These are phyloP conservation scores for Arthrobotrys sphaeroides DNA, from an alignment of 2,329 filamentous ascomycete genomes.

Conservation along the genomic window DNA sequence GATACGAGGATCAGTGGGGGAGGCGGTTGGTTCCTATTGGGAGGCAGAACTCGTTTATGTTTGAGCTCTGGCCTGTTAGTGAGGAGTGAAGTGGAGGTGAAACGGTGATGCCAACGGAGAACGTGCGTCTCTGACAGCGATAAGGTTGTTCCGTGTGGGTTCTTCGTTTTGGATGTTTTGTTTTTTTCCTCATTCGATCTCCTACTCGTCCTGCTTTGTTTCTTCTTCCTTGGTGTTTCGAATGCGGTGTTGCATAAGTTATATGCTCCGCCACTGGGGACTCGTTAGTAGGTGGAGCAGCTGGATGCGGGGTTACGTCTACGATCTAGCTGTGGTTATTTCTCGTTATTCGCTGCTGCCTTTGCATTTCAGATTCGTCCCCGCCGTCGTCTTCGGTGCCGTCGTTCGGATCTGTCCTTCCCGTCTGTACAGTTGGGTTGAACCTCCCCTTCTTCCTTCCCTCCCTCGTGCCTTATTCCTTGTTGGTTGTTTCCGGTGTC, in stretches of 20 bases:
- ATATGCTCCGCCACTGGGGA: conserved; percentile 2
- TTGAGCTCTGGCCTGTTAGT: conserved; percentile 58
- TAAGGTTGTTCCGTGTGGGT: no score
- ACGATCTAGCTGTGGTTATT: neutral
- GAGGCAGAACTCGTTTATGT: conserved; percentile 56
- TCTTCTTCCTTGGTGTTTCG: conserved; percentile 1
- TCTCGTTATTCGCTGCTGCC: neutral
- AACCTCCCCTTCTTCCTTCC: neutral
- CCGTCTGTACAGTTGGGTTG: conserved; percentile 34
- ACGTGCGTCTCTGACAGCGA: neutral
- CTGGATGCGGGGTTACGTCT: neutral
- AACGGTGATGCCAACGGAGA: neutral
- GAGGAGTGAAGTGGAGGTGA: conserved; percentile 34
- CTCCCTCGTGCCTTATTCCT: neutral
- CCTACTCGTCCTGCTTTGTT: no score
- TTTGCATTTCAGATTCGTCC: conserved; percentile 8
- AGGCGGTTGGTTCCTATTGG: conserved; percentile 56
- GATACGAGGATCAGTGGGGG: conserved; percentile 58
- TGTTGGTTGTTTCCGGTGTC: neutral
- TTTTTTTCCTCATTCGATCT: no score
- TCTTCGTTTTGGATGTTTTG: neutral
- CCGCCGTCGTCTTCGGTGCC: conserved; percentile 8
- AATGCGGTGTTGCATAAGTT: neutral
- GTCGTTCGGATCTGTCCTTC: conserved; percentile 17
- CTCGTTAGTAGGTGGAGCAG: conserved; percentile 13